Evolutionary conservation across 495 filamentous ascomycete genomes (phyloP).

Genomic region (Cercophora sp.): DNA sequence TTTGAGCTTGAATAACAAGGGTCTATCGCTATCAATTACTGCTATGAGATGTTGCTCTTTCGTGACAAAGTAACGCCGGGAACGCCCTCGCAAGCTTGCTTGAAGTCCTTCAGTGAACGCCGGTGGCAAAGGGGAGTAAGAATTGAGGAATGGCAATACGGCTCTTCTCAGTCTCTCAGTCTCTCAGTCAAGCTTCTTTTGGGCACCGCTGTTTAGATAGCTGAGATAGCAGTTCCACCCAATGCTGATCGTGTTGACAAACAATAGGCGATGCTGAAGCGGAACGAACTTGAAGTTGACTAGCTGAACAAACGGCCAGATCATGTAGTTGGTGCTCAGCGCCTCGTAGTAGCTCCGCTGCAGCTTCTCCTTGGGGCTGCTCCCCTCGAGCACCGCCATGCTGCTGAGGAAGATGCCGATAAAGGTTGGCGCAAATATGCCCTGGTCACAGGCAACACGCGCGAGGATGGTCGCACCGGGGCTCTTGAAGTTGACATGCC

Average conservation of each 20-base stretch:
- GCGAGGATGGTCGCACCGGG: constrained; percentile 69
- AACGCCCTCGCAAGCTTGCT: neutral
- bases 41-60: too few relatives aligned
- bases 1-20: neutral
- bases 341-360: constrained; percentile 60
- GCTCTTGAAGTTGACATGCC: constrained; percentile 56
- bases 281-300: constrained; percentile 91
- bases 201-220: constrained; percentile 59
- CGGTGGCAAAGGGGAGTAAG: too few relatives aligned
- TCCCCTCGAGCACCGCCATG: constrained; percentile 87
- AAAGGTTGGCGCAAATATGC: constrained; percentile 78
- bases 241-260: constrained; percentile 77
- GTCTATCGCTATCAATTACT: neutral
- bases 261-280: constrained; percentile 75
- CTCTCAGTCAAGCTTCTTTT: neutral
- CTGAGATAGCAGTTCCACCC: constrained; percentile 98
- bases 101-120: too few relatives aligned
- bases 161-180: neutral
- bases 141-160: neutral
- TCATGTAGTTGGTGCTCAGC: constrained; percentile 78
- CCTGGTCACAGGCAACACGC: constrained; percentile 79
- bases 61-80: neutral
- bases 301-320: constrained; percentile 90
- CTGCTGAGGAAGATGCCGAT: constrained; percentile 76
- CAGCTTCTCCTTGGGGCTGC: constrained; percentile 65